These are phyloP conservation scores for Fremontodendron californicum DNA, from an alignment of 345 rosid genomes.

Conservation along the genomic window DNA sequence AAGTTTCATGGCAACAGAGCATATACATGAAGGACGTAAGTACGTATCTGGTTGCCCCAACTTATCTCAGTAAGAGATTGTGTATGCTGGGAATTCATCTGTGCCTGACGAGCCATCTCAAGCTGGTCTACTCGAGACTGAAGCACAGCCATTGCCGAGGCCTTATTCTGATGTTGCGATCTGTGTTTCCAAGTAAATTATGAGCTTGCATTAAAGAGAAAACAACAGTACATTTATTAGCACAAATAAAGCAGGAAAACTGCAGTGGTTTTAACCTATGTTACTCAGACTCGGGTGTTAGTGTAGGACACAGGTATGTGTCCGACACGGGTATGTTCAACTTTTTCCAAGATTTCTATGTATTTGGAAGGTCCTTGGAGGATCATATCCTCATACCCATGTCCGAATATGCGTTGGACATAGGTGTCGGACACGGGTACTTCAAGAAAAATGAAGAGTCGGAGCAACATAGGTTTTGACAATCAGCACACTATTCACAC, in stretches of 20 bases:
- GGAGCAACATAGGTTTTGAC: too few species aligned
- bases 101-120: slow-evolving; percentile 84
- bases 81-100: slow-evolving; percentile 85
- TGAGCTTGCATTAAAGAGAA: background rate
- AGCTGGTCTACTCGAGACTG: slow-evolving; percentile 92
- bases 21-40: slow-evolving; percentile 82
- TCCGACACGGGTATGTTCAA: too few species aligned
- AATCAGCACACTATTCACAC: slow-evolving; percentile 24
- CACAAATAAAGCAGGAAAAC: background rate
- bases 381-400: too few species aligned
- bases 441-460: too few species aligned
- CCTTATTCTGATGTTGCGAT: slow-evolving; percentile 90
- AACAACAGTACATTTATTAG: background rate
- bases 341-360: too few species aligned
- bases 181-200: slow-evolving; percentile 26
- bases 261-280: too few species aligned
- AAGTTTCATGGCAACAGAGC: slow-evolving; percentile 11
- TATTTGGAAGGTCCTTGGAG: too few species aligned
- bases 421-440: too few species aligned
- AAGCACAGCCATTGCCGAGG: slow-evolving; percentile 92
- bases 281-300: too few species aligned
- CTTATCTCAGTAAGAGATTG: slow-evolving; percentile 86
- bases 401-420: too few species aligned
- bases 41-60: slow-evolving; percentile 94
- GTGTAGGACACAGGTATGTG: too few species aligned